A percentile compares a stretch with the other conserved stretches of the same genome.
Conservation (phyloP, 2,329 filamentous ascomycete species). For the Claviceps africana region DNA sequence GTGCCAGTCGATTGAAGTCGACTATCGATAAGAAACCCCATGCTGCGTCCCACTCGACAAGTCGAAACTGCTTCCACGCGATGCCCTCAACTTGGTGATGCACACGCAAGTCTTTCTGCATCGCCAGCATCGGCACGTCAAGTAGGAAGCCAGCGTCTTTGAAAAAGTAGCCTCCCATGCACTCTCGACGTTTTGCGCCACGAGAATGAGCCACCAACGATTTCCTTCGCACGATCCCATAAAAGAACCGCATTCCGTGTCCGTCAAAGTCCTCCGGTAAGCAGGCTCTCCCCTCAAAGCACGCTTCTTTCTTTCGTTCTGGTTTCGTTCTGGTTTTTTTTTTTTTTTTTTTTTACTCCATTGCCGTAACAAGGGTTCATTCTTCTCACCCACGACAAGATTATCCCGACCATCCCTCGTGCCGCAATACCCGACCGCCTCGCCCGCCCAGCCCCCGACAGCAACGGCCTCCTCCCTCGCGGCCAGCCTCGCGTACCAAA, state of each 20-base stretch:
- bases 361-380: not conserved
- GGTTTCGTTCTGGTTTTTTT: too few relatives aligned
- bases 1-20: not conserved
- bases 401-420: constrained; percentile 72
- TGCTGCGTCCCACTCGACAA: not conserved
- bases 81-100: too few relatives aligned
- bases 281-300: not conserved
- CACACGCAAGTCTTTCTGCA: not conserved
- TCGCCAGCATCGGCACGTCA: not conserved
- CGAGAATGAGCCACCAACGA: constrained; percentile 42
- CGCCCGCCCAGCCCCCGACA: constrained; percentile 31
- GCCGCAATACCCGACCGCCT: constrained; percentile 50
- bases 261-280: constrained; percentile 61
- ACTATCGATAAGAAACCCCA: constrained; percentile 6
- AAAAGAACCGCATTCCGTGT: constrained; percentile 68
- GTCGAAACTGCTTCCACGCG: not conserved
- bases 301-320: too few relatives aligned
- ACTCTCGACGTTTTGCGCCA: too few relatives aligned
- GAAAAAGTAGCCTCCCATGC: not conserved
- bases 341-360: too few relatives aligned
- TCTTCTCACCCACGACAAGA: constrained; percentile 26
- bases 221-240: constrained; percentile 41
- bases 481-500: constrained; percentile 60
- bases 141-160: not conserved
- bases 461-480: constrained; percentile 21